These are phyloP conservation scores for Dactylonectria estremocensis DNA, from an alignment of 2,329 filamentous ascomycete genomes.

Conservation along the genomic window DNA sequence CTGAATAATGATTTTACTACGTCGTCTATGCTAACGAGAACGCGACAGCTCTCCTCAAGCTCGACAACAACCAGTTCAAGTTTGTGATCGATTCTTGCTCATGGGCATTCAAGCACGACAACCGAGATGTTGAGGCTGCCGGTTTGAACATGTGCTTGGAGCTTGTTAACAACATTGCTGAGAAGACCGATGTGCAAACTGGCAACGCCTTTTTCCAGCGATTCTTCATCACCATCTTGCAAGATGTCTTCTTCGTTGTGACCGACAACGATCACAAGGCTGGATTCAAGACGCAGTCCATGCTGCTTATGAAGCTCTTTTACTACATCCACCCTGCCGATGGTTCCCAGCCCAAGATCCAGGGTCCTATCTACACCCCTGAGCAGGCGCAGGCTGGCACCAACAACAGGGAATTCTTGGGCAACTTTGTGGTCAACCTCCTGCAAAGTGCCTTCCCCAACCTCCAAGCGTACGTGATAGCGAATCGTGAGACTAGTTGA, in stretches of 20 bases:
- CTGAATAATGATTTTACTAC: background rate
- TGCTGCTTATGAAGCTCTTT: constrained; percentile 95
- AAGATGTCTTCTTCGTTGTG: constrained; percentile 98
- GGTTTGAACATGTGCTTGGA: constrained; percentile 99
- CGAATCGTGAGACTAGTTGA: background rate
- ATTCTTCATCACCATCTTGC: constrained; percentile 95
- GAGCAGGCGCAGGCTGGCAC: constrained; percentile 89
- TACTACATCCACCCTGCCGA: constrained; percentile 88
- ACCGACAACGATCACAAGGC: constrained; percentile 99
- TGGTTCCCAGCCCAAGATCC: constrained; percentile 83
- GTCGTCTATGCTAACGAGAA: background rate
- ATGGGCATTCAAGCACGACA: constrained; percentile 99
- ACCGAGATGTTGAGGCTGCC: constrained; percentile 95
- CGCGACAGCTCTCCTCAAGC: constrained; percentile 81
- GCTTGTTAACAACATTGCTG: constrained; percentile 96
- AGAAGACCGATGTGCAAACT: constrained; percentile 87
- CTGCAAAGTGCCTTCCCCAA: constrained; percentile 94
- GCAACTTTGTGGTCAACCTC: constrained; percentile 87
- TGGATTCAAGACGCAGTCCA: constrained; percentile 97
- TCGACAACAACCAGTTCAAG: constrained; percentile 98
- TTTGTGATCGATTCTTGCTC: constrained; percentile 99
- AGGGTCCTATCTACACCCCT: constrained; percentile 88
- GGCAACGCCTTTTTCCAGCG: constrained; percentile 98
- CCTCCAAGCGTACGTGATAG: constrained; percentile 81
- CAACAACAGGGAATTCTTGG: constrained; percentile 90